These are phyloP conservation scores for Neurospora sp. DNA, from an alignment of 2,329 filamentous ascomycete species.

Conservation along the genomic window DNA sequence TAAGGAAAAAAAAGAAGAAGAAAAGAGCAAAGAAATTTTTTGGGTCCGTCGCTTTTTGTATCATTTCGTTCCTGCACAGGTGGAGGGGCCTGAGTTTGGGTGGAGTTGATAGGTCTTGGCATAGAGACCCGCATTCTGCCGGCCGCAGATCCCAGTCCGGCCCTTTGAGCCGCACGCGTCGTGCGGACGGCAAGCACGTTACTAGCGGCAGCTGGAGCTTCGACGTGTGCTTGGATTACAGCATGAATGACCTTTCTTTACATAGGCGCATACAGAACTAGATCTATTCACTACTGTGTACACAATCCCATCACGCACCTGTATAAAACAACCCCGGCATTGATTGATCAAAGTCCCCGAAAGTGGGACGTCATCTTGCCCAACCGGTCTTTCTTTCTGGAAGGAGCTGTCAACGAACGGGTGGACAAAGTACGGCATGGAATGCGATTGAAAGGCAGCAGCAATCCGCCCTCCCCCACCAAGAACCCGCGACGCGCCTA, in stretches of 20 bases:
- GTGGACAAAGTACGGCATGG: background rate
- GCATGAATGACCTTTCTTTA: background rate
- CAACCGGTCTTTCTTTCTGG: background rate
- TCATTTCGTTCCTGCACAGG: background rate
- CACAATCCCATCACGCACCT: background rate
- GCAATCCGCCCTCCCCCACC: background rate
- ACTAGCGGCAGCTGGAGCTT: background rate
- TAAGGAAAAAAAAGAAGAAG: constrained; percentile 38
- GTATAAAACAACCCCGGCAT: background rate
- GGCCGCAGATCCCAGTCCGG: constrained; percentile 2
- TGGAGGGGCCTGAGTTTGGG: constrained; percentile 1
- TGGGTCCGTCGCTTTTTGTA: background rate
- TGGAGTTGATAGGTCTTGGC: constrained; percentile 5
- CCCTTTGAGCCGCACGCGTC: constrained; percentile 2
- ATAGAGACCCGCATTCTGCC: background rate
- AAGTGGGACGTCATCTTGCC: background rate
- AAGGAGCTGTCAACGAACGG: background rate
- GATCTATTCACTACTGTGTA: background rate
- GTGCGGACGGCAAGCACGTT: background rate
- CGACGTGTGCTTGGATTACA: background rate
- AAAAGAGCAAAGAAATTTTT: constrained; percentile 10
- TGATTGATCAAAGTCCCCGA: background rate
- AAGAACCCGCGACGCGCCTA: background rate
- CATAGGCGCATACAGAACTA: background rate
- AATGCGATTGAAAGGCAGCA: background rate